Evolutionary conservation across 176 grass and related monocot species (phyloP).

Genomic region (Aegilops tauschii): DNA sequence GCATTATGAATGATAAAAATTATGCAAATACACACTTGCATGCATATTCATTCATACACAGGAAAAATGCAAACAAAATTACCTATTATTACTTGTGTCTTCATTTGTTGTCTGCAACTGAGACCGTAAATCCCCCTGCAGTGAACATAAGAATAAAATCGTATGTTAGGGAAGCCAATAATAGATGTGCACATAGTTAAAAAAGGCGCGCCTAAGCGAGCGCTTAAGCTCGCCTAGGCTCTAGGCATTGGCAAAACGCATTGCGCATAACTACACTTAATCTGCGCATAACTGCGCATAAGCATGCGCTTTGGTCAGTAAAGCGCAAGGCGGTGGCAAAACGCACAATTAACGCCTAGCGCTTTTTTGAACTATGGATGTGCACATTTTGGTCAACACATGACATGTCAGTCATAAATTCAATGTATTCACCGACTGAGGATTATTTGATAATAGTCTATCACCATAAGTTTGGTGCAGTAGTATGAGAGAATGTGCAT

Average conservation of each 20-base stretch:
- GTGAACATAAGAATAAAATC: neutral
- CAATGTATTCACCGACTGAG: neutral
- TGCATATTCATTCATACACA: neutral
- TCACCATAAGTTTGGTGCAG: neutral
- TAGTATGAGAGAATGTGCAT: neutral
- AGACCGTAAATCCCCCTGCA: constrained; percentile 77
- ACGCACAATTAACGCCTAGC: too few relatives aligned
- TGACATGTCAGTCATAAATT: neutral
- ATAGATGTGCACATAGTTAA: constrained; percentile 5
- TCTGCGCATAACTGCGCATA: too few relatives aligned
- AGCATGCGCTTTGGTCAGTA: too few relatives aligned
- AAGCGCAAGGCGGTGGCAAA: too few relatives aligned
- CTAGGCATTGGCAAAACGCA: too few relatives aligned
- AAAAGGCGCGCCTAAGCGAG: too few relatives aligned
- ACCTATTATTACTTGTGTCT: constrained; percentile 74
- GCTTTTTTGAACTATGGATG: neutral
- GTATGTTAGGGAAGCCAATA: neutral
- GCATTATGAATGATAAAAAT: neutral
- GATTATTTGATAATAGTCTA: neutral
- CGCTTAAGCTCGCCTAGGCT: too few relatives aligned
- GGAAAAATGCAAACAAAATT: constrained; percentile 29
- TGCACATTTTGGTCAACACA: constrained; percentile 10
- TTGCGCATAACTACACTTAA: too few relatives aligned
- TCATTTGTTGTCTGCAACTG: constrained; percentile 90
- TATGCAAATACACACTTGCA: neutral